Evolutionary conservation across 257 asterid species (phyloP).

Genomic region (Solanum chiquidenum): DNA sequence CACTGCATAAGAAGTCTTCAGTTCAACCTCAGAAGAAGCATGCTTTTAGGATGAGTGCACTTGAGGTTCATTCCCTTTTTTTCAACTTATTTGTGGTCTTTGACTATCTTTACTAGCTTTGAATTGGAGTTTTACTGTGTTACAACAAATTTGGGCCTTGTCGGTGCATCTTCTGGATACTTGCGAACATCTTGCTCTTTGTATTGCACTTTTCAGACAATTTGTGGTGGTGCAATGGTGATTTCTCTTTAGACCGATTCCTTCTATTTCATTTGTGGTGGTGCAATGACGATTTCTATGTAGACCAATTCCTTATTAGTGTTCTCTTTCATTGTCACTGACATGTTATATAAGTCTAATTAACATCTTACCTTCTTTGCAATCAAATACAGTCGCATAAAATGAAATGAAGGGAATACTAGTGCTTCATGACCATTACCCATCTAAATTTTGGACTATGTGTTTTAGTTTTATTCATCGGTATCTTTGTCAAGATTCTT

Average conservation of each 20-base stretch:
- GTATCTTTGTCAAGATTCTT: not conserved
- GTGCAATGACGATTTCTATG: not conserved
- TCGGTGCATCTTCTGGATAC: not conserved
- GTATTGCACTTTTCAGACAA: not conserved
- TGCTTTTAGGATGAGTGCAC: slow-evolving; percentile 61
- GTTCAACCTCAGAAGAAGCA: slow-evolving; percentile 42
- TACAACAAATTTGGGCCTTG: not conserved
- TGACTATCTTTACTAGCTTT: not conserved
- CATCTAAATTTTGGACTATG: not conserved
- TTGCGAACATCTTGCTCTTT: not conserved
- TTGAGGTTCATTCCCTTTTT: slow-evolving; percentile 15
- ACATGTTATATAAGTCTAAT: not conserved
- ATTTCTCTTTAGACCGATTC: not conserved
- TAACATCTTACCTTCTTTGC: not conserved
- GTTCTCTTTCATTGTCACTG: not conserved
- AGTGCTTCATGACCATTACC: not conserved
- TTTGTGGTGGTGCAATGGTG: not conserved
- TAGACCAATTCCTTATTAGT: not conserved
- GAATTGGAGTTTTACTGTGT: not conserved
- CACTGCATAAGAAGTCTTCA: slow-evolving; percentile 17
- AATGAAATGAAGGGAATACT: not conserved
- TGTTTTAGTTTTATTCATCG: not conserved
- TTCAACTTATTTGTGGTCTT: not conserved
- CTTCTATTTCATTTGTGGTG: not conserved
- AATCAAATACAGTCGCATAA: not conserved